These are phyloP conservation scores for Pinus taeda DNA, from an alignment of 75 land plant genomes.

Conservation along the genomic window DNA sequence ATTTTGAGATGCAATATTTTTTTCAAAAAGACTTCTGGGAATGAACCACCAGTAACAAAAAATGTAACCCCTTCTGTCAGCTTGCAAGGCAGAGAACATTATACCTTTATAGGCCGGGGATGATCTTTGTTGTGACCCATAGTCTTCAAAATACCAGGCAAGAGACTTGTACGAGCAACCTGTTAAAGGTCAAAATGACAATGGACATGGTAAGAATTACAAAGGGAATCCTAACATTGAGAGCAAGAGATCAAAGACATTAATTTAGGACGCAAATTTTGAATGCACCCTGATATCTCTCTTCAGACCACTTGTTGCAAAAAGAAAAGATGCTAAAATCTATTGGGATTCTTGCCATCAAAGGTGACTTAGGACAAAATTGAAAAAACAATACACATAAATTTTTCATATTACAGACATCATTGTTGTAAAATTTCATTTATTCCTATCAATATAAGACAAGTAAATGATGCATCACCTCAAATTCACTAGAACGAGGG, in stretches of 20 bases:
- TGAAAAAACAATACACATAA: too few relatives aligned
- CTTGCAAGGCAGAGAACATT: not conserved
- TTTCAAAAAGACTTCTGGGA: not conserved
- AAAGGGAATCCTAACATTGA: too few relatives aligned
- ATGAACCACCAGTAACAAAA: not conserved
- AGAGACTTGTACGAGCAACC: conserved; percentile 83
- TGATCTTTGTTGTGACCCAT: conserved; percentile 82
- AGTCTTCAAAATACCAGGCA: conserved; percentile 89
- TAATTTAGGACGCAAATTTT: too few relatives aligned
- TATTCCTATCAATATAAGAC: not conserved
- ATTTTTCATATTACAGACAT: not conserved
- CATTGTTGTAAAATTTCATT: not conserved
- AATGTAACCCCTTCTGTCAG: not conserved
- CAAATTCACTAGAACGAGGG: conserved; percentile 94
- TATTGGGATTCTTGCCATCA: too few relatives aligned
- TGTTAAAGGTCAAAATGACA: conserved; percentile 16
- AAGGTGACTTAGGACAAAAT: too few relatives aligned
- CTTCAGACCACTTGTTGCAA: too few relatives aligned
- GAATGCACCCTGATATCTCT: too few relatives aligned
- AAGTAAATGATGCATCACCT: conserved; percentile 41
- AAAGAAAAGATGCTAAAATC: too few relatives aligned
- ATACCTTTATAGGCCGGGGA: conserved; percentile 93
- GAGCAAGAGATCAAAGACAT: too few relatives aligned
- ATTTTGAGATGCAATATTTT: not conserved
- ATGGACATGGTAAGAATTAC: not conserved